phyloP scores from a whole-genome alignment of 192 early-diverging fungal genomes.

The Helicostylum pulchrum region DNA sequence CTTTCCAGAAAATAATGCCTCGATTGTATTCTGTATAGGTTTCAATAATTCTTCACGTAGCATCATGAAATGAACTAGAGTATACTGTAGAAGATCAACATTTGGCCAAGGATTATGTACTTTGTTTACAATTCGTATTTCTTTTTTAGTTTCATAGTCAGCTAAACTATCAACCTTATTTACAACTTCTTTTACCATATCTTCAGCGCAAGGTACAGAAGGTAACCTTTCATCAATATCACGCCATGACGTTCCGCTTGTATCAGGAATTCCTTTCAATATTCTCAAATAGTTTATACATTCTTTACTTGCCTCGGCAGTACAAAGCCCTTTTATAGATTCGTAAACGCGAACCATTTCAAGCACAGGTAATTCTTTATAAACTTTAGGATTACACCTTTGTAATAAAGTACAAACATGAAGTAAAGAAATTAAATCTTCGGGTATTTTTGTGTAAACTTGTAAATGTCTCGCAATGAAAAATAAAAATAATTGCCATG shows the following conservation, averaged over 20 bases:
- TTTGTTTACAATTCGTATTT: background rate
- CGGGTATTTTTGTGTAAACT: background rate
- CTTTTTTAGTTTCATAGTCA: background rate
- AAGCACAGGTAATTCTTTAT: background rate
- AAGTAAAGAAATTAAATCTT: constrained; percentile 5
- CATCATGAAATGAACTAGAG: constrained; percentile 5
- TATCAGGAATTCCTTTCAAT: background rate
- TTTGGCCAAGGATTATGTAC: background rate
- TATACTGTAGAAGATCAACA: background rate
- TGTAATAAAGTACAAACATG: background rate
- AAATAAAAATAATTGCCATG: background rate
- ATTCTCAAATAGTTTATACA: too few relatives aligned
- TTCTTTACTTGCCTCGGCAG: background rate
- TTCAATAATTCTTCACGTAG: constrained; percentile 1
- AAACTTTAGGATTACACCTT: background rate
- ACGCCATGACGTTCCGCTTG: background rate
- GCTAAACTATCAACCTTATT: background rate
- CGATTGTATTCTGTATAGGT: background rate
- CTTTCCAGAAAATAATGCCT: background rate
- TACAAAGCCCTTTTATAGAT: background rate
- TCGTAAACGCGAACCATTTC: background rate
- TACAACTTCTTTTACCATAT: background rate
- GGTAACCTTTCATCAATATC: background rate
- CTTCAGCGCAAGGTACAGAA: background rate
- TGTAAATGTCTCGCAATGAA: background rate